Base-by-base conservation (phyloP, 305 asterid species). In the Withania somnifera region DNA sequence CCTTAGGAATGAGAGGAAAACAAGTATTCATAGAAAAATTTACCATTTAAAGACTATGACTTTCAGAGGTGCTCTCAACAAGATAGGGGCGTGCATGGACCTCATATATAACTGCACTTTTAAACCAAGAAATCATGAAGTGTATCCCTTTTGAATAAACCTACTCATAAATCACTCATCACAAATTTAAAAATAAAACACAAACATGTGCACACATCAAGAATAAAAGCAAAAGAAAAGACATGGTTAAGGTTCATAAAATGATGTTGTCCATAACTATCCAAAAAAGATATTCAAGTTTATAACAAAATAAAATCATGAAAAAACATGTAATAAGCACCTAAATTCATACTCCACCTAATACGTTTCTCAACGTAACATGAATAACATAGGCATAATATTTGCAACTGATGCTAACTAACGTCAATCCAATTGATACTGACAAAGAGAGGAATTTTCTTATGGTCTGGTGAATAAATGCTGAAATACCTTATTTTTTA, bases 31-130 rank as follows among this genome's bases (percentile, higher is more conserved):
- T 20, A 6, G 30, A 71, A 40, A 82, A 79, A 45, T 11, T 58
- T 88, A 93, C 97, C 95, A 90, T 93, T 91, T 93, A 97, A 82
- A 93, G 97, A 81, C 92, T 97, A 60, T 93, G 97, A 83, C 97
- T 91, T n/a, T 97, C 97, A 5, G 97, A 93, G 34, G 95, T 91
- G 91, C 97, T 91, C 87, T 93, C 97, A 85, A 93, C 97, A 19
- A 93, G 84, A 82, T 92, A 91, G 61, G 97, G 97, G 57, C 97
- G 92, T 52, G 97, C 95, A 28, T 97, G 91, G 34, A 93, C 97
- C 89, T 93, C 97, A 87, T 91, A 93, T 47, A 93, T 91, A 15
- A 85, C 86, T 71, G 97, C 95, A 86, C 97, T 93, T 81, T 93
- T 95, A 69, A 93, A 90, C 97, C 97, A 93, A 36, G 97, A 95